Conservation (phyloP, 2,329 filamentous ascomycete species). For the Arachnopeziza araneosa region DNA sequence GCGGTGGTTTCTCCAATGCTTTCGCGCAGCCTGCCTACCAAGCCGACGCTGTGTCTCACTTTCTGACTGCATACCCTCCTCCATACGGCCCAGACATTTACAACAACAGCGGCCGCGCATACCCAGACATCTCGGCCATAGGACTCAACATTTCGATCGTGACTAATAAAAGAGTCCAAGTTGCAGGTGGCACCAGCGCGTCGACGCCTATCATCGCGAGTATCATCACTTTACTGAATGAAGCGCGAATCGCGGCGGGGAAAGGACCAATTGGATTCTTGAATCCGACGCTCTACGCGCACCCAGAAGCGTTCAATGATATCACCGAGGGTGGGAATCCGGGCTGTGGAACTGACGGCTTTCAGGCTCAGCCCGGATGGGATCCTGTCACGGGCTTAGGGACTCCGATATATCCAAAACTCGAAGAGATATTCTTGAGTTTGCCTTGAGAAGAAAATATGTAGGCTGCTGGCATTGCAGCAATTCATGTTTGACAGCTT, state of each 20-base stretch:
- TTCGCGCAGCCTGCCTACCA: conserved; percentile 26
- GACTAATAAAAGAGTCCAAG: too few relatives aligned
- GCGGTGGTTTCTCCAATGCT: conserved; percentile 44
- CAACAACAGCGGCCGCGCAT: too few relatives aligned
- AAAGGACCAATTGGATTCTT: conserved; percentile 35
- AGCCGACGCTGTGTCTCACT: conserved; percentile 9
- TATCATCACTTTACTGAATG: conserved; percentile 39
- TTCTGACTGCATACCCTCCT: too few relatives aligned
- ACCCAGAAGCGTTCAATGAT: conserved; percentile 29
- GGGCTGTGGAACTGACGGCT: conserved; percentile 31
- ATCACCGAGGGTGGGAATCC: conserved; percentile 28
- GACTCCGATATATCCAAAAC: conserved; percentile 25
- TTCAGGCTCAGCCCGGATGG: conserved; percentile 29
- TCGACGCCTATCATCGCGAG: too few relatives aligned
- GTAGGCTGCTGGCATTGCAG: too few relatives aligned
- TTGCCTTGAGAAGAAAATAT: conserved; percentile 14
- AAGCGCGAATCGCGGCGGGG: conserved; percentile 31
- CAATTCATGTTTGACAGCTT: too few relatives aligned
- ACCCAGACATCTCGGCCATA: too few relatives aligned
- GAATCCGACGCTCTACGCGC: conserved; percentile 31
- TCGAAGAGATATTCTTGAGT: conserved; percentile 23
- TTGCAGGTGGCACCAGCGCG: too few relatives aligned
- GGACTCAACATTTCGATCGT: too few relatives aligned
- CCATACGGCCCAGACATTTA: too few relatives aligned
- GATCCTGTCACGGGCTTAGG: conserved; percentile 32